phyloP scores from a whole-genome alignment of 305 asterid genomes.

The Salvia sclarea region DNA sequence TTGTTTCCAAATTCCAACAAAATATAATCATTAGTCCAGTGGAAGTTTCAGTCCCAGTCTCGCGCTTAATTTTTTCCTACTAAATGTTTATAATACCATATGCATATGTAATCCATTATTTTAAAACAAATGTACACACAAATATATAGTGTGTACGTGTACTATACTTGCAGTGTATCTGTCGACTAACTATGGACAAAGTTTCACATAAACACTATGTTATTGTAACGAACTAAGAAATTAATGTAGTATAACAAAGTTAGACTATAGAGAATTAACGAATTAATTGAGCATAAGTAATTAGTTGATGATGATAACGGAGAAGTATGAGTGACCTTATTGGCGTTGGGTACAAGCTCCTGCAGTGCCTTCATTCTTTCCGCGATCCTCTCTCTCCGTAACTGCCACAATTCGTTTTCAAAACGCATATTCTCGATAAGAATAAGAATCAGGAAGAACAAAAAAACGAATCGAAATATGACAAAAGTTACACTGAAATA shows the following conservation, averaged over 20 bases:
- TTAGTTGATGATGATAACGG: background rate
- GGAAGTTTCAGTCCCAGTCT: background rate
- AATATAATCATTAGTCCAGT: background rate
- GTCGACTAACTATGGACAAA: too few species aligned
- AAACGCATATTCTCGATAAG: conserved; percentile 9
- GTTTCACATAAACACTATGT: background rate
- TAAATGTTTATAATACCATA: background rate
- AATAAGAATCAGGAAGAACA: conserved; percentile 20
- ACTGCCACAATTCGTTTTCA: conserved; percentile 51
- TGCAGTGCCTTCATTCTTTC: conserved; percentile 91
- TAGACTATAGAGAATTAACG: background rate
- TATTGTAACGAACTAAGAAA: background rate
- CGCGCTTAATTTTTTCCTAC: background rate
- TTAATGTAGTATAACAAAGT: background rate
- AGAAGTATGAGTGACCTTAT: conserved; percentile 56
- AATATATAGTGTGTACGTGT: background rate
- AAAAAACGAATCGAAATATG: conserved; percentile 24
- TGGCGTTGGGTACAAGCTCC: conserved; percentile 90
- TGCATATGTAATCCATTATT: background rate
- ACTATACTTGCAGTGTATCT: background rate
- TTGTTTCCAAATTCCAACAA: background rate
- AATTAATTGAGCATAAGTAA: conserved; percentile 20
- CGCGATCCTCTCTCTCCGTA: conserved; percentile 96
- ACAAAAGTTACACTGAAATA: conserved; percentile 13
- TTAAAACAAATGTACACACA: too few species aligned